Percentiles rank a stretch among this genome's conserved stretches.
phyloP scores from a whole-genome alignment of 108 stramenopile genomes.

The Nannochloropsis salina region DNA sequence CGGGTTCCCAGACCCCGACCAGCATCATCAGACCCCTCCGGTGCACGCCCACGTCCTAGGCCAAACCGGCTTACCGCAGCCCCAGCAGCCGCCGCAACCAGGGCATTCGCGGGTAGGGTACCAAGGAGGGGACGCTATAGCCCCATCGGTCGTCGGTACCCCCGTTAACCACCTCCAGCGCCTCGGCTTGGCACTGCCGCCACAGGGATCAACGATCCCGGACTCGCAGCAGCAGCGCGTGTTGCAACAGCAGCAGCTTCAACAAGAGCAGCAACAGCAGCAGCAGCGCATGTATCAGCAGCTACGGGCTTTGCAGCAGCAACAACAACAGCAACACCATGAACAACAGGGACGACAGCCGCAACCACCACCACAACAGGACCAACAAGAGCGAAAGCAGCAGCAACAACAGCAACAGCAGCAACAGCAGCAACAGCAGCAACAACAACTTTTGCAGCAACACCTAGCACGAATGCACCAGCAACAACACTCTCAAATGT shows the following conservation, averaged over 20 bases:
- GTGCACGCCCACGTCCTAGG: not conserved
- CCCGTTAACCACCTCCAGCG: not conserved
- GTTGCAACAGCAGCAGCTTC: not conserved
- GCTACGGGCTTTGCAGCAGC: not conserved
- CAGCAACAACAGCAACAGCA: conserved; percentile 30
- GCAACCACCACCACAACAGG: conserved; percentile 26
- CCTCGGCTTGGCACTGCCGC: not conserved
- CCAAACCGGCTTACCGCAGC: not conserved
- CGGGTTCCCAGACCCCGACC: not conserved
- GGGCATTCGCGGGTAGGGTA: not conserved
- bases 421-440: conserved; percentile 28
- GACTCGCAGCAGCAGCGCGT: not conserved
- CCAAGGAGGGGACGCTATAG: no score
- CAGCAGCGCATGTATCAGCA: not conserved
- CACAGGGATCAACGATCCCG: no score
- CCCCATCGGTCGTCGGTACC: no score
- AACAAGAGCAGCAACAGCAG: not conserved
- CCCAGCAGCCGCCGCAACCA: not conserved
- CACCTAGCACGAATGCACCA: conserved; percentile 25
- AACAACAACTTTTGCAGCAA: conserved; percentile 23
- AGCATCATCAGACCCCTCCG: not conserved
- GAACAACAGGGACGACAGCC: conserved; percentile 22
- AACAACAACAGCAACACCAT: conserved; percentile 22
- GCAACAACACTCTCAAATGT: conserved; percentile 18
- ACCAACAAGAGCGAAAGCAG: conserved; percentile 21